Percentiles rank a stretch among this genome's conserved stretches.
Conservation (phyloP, 2,329 filamentous ascomycete species). For the Ceratocystis albifundus region DNA sequence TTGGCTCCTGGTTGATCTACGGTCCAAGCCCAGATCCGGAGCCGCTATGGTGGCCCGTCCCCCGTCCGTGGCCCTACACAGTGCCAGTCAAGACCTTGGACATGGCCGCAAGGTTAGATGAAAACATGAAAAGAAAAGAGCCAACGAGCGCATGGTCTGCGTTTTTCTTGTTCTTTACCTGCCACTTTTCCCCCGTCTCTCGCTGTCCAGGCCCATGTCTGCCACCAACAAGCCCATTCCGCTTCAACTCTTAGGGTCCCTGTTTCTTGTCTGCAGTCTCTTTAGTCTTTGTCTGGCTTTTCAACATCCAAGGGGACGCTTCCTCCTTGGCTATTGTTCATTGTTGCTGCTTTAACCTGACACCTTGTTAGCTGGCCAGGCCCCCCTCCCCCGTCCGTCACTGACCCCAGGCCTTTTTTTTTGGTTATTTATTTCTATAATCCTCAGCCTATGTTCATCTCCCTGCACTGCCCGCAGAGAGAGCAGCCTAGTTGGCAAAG, state of each 20-base stretch:
- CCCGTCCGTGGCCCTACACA: not conserved
- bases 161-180: not conserved
- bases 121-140: not conserved
- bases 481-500: not conserved
- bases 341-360: not conserved
- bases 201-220: not conserved
- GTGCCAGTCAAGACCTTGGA: not conserved
- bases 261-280: not conserved
- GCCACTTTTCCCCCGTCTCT: not conserved
- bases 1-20: not conserved
- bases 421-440: no score
- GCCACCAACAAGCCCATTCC: not conserved
- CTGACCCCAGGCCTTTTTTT: not conserved
- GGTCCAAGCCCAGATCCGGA: not conserved
- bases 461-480: not conserved
- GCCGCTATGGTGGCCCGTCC: not conserved
- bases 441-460: not conserved
- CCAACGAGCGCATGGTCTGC: no score
- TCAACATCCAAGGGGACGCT: not conserved
- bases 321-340: not conserved
- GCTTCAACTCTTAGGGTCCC: not conserved
- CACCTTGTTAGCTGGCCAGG: not conserved
- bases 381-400: not conserved
- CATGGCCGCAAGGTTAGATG: not conserved
- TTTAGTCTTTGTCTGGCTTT: not conserved